Base-by-base conservation (phyloP, 2,329 filamentous ascomycete genomes). In the Talaromyces atroroseus region DNA sequence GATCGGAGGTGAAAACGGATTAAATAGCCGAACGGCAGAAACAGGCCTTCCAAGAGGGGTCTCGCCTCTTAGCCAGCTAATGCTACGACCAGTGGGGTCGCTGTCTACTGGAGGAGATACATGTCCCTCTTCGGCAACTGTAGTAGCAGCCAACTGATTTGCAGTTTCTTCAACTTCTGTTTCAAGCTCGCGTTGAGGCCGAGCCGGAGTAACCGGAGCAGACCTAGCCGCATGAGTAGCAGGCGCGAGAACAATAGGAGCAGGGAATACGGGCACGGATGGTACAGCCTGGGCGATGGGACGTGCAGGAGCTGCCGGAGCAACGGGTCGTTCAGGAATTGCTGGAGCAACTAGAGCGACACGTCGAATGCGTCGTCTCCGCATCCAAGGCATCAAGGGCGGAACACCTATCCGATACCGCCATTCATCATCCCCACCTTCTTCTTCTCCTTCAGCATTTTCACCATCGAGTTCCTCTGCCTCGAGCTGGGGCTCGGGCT, bases 1-100 rank as follows among this genome's bases (percentile, higher is more conserved):
- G 1, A 14, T 23, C 3, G 56, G 48, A 12, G 54, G 52, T 3
- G 49, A 38, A 21, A 51, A 16, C 14, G 26, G 29, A 16, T 42
- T 23, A 29, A 60, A 60, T 3, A 50, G 7, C 2, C 34, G 50
- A 18, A 57, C 54, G 4, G 57, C 20, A 14, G 59, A 61, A 32
- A 53, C 23, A 18, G 58, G 44, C 16, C 45, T 24, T 32, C 58
- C 58, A 26, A 57, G 34, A 36, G 58, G 58, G 10, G 50, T 45
- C 14, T 45, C 50, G 4, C 54, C 23, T 23, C 44, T n/a, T n/a
- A 26, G 47, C 58, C 58, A 59, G 10, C 26, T 20, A 5, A 52
- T 23, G 11, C 21, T 12, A 21, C 16, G 50, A 46, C 46, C 5
- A 48, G 46, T 12, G 2, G 46, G 46, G 24, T 32, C 23, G 12